These are phyloP conservation scores for Geopyxis carbonaria DNA, from an alignment of 495 filamentous ascomycete genomes.

Conservation along the genomic window DNA sequence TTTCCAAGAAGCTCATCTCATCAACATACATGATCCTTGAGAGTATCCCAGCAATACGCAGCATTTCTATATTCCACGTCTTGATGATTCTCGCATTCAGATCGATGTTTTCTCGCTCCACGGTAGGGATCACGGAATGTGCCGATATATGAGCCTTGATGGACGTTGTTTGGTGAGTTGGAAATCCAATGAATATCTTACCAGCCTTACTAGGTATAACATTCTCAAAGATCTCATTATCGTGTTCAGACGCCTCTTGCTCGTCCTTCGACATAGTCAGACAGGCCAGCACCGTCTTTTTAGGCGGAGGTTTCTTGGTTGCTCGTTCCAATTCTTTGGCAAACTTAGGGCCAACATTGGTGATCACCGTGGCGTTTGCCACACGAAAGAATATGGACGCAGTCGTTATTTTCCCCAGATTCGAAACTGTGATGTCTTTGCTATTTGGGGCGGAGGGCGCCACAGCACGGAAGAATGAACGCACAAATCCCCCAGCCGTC, in stretches of 20 bases:
- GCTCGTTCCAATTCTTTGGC: slow-evolving; percentile 82
- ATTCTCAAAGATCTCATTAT: slow-evolving; percentile 67
- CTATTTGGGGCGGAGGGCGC: slow-evolving; percentile 3
- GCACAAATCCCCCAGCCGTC: slow-evolving; percentile 9
- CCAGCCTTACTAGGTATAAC: slow-evolving; percentile 82
- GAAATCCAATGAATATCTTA: slow-evolving; percentile 91
- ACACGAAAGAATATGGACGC: slow-evolving; percentile 77
- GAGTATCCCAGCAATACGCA: slow-evolving; percentile 77
- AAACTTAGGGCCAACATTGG: slow-evolving; percentile 47
- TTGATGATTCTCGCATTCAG: slow-evolving; percentile 86
- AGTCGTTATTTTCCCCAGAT: slow-evolving; percentile 26
- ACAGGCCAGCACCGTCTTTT: slow-evolving; percentile 63
- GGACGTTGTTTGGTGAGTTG: slow-evolving; percentile 90
- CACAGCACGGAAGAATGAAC: slow-evolving; percentile 14
- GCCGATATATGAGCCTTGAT: slow-evolving; percentile 95
- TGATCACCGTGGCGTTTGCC: slow-evolving; percentile 64
- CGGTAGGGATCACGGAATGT: slow-evolving; percentile 90
- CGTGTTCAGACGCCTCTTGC: slow-evolving; percentile 43
- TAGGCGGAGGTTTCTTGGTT: slow-evolving; percentile 91
- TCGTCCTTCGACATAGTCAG: slow-evolving; percentile 85
- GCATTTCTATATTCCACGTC: slow-evolving; percentile 91
- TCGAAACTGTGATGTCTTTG: slow-evolving; percentile 11
- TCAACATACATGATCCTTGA: slow-evolving; percentile 69
- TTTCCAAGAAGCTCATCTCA: slow-evolving; percentile 63
- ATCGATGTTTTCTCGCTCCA: slow-evolving; percentile 95